Base-by-base conservation (phyloP, 179 eudicot species). In the Vitellaria paradoxa region DNA sequence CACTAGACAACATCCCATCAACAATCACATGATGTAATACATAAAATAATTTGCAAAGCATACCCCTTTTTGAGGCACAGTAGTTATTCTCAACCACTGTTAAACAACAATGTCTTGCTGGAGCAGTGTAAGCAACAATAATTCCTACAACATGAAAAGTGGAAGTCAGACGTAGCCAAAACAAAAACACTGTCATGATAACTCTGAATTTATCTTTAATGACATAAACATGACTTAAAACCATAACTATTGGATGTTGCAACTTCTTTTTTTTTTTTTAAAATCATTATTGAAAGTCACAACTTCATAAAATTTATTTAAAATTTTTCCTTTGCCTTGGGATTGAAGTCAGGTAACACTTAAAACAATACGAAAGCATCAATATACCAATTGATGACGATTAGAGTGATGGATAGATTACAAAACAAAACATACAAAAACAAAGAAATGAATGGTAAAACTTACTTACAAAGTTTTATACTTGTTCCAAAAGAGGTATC, bases 1-100 rank as follows among this genome's bases (percentile, higher is more conserved):
- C 53, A 24, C 57, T 13, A 64, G 47, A 68, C 65, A 42, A 42
- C 6, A 37, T 59, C 49, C 7, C 45, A 21, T 23, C 56, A 67
- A 68, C 47, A 57, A 57, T 42, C 68, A 17, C 3, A 12, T 13
- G 12, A 66, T 59, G 26, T 11, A 23, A 67, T 4, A 40, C 24
- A 75, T 17, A 11, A 46, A 68, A 57, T 52, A 49, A 37, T 45
- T 65, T 1, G 9, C 14, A 37, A 13, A 46, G 70, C 88, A 77
- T 90, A 95, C 99, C 99, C 81, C 96, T 86, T 81, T 84, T 95
- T 69, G 99, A 95, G 79, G 99, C 89, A 84, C 99, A 95, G 74
- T 87, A 93, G 81, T 88, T 91, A 83, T 95, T 95, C 81, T 95
- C 99, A 60, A 95, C 99, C 74, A 95, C 92, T 83, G 83, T 93